Percentiles rank a stretch among this genome's conserved stretches.
Conservation (phyloP, 73 alveolate genomes). For the Uronychia setigera region DNA sequence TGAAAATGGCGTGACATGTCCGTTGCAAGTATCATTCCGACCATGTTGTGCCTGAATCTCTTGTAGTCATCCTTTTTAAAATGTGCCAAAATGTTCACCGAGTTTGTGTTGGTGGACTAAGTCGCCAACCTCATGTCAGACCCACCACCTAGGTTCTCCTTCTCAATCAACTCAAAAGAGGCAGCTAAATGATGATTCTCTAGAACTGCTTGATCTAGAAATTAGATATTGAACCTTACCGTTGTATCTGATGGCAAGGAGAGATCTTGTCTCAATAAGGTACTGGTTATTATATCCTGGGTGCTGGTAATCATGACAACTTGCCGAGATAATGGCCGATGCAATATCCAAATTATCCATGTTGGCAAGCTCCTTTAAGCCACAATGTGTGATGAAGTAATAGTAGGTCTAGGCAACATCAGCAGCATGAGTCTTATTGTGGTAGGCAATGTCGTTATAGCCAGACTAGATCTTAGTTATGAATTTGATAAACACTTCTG, state of each 20-base stretch:
- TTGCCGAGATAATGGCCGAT: slow-evolving; percentile 10
- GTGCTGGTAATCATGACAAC: slow-evolving; percentile 30
- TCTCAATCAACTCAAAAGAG: slow-evolving; percentile 62
- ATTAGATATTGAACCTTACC: slow-evolving; percentile 2
- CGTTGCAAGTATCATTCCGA: slow-evolving; percentile 44
- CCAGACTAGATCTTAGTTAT: slow-evolving; percentile 24
- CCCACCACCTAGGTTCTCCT: slow-evolving; percentile 42
- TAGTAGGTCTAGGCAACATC: slow-evolving; percentile 46
- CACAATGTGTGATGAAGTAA: slow-evolving; percentile 14
- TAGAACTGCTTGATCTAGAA: slow-evolving; percentile 63
- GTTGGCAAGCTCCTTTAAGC: not conserved
- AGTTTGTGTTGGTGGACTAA: not conserved
- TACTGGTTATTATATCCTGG: slow-evolving; percentile 27
- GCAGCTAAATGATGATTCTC: slow-evolving; percentile 88
- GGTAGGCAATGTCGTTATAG: slow-evolving; percentile 35
- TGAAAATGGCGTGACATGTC: slow-evolving; percentile 52
- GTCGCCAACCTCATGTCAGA: slow-evolving; percentile 10
- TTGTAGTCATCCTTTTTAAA: slow-evolving; percentile 45
- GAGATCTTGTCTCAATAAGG: slow-evolving; percentile 5
- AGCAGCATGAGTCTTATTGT: slow-evolving; percentile 61
- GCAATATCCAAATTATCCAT: slow-evolving; percentile 22
- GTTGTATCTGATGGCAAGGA: slow-evolving; percentile 26
- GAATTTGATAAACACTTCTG: slow-evolving; percentile 7
- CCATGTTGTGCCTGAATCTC: slow-evolving; percentile 16
- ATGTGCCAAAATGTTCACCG: slow-evolving; percentile 57